Evolutionary conservation across 257 asterid species (phyloP).

Genomic region (Solanum ossicruentum): DNA sequence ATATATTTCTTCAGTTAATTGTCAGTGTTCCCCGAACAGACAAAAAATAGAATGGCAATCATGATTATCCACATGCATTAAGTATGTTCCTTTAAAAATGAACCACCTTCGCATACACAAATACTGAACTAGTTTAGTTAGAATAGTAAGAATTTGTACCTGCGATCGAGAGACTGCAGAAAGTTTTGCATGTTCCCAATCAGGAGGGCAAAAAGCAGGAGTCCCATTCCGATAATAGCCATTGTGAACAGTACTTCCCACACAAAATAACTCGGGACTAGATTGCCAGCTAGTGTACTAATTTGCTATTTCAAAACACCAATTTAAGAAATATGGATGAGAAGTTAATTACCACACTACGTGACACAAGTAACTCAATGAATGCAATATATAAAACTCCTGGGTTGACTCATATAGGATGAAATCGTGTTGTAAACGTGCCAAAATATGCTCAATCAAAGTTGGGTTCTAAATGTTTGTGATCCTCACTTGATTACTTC

Average conservation of each 20-base stretch:
- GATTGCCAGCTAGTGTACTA: conserved; percentile 93
- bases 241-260: conserved; percentile 88
- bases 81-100: background rate
- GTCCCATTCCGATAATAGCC: conserved; percentile 75
- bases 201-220: conserved; percentile 76
- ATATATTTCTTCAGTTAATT: background rate
- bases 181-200: conserved; percentile 95
- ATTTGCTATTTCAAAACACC: conserved; percentile 44
- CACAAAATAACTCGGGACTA: conserved; percentile 58
- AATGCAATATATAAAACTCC: background rate
- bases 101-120: background rate
- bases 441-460: background rate
- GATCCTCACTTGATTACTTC: background rate
- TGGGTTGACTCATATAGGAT: background rate
- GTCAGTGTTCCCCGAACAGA: background rate
- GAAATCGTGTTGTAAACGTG: background rate
- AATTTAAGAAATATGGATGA: background rate
- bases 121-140: background rate
- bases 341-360: background rate
- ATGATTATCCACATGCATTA: background rate
- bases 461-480: background rate
- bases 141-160: conserved; percentile 18
- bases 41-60: background rate
- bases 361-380: background rate
- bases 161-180: conserved; percentile 86